phyloP scores from a whole-genome alignment of 1,284 basidiomycete genomes.

The Taiwanofungus camphoratus region DNA sequence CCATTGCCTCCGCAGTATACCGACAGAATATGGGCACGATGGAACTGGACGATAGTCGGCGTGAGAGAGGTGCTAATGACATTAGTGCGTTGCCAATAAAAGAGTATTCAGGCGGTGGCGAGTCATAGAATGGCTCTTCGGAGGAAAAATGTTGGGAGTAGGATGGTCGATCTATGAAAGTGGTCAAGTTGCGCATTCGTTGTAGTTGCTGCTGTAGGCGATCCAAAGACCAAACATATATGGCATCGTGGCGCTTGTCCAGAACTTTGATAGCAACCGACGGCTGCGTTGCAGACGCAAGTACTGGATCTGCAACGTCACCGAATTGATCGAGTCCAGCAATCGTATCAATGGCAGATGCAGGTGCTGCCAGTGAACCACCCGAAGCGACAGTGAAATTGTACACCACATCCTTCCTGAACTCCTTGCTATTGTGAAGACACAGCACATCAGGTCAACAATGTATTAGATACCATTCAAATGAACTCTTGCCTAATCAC shows the following conservation, averaged over 20 bases:
- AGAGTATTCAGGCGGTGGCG: conserved; percentile 79
- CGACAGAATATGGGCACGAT: conserved; percentile 85
- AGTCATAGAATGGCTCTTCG: conserved; percentile 90
- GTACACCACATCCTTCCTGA: conserved; percentile 82
- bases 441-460: conserved; percentile 1
- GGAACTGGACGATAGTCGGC: conserved; percentile 70
- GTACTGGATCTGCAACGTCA: conserved; percentile 79
- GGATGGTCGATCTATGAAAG: conserved; percentile 89
- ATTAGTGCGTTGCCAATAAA: conserved; percentile 87
- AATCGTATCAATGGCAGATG: conserved; percentile 81
- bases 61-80: conserved; percentile 77
- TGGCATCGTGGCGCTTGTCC: conserved; percentile 79
- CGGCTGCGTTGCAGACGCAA: conserved; percentile 70
- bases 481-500: conserved; percentile 74
- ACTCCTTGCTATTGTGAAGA: conserved; percentile 60
- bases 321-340: conserved; percentile 90
- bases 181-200: conserved; percentile 91
- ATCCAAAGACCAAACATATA: conserved; percentile 89
- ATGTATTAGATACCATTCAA: too few relatives aligned
- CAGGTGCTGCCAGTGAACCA: conserved; percentile 73
- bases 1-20: conserved; percentile 90
- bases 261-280: conserved; percentile 88
- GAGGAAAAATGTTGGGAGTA: conserved; percentile 92
- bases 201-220: conserved; percentile 85
- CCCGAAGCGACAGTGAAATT: conserved; percentile 90